Conservation (phyloP, 768 basidiomycete species). For the Rickenella mellea region DNA sequence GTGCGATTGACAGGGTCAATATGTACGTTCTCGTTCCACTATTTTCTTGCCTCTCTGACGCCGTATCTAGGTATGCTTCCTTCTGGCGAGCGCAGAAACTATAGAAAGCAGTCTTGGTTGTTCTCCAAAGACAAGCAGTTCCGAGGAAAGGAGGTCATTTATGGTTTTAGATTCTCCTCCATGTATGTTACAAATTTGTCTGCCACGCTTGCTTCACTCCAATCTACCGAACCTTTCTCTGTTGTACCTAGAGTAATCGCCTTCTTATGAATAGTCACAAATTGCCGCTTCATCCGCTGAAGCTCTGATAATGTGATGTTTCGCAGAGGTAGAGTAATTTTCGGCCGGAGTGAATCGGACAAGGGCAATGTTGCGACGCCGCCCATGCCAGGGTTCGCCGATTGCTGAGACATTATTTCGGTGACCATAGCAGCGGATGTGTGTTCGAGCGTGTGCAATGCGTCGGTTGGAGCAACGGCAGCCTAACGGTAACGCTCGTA, state of each 20-base stretch:
- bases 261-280: constrained; percentile 82
- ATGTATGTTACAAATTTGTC: constrained; percentile 62
- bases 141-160: too few species aligned
- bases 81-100: constrained; percentile 1
- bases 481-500: constrained; percentile 32
- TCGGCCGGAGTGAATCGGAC: constrained; percentile 30
- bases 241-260: constrained; percentile 77
- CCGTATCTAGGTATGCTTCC: constrained; percentile 3
- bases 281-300: constrained; percentile 85
- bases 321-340: constrained; percentile 57
- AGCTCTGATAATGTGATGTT: constrained; percentile 77
- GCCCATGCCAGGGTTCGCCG: constrained; percentile 37
- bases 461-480: constrained; percentile 78
- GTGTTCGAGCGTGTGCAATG: constrained; percentile 76
- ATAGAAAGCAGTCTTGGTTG: constrained; percentile 20
- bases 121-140: too few species aligned
- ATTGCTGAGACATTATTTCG: constrained; percentile 59
- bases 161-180: constrained; percentile 68
- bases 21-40: constrained; percentile 34
- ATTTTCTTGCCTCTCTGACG: not conserved
- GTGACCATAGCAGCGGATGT: constrained; percentile 63
- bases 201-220: constrained; percentile 65
- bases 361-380: constrained; percentile 41
- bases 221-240: constrained; percentile 68
- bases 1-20: constrained; percentile 58